phyloP scores from a whole-genome alignment of 2,329 filamentous ascomycete genomes.

The Coniochaeta prunicola region DNA sequence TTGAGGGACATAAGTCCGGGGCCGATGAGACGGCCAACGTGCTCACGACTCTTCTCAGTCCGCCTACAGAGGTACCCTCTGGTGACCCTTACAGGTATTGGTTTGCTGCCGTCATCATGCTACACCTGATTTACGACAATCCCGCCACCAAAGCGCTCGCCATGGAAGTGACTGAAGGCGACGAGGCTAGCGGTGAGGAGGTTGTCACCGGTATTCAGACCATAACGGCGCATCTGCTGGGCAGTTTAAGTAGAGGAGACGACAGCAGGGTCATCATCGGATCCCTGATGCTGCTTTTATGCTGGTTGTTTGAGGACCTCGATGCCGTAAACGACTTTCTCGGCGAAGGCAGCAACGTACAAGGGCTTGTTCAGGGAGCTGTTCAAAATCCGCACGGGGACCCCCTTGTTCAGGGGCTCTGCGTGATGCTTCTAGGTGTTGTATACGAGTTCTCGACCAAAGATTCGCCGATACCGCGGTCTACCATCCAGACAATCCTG shows the following conservation, averaged over 20 bases:
- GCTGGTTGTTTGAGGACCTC: constrained; percentile 88
- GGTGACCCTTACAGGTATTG: constrained; percentile 81
- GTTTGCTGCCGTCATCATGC: constrained; percentile 81
- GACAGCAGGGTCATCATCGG: constrained; percentile 76
- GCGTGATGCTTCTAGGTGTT: constrained; percentile 76
- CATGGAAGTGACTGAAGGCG: constrained; percentile 80
- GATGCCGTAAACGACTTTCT: constrained; percentile 91
- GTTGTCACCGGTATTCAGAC: constrained; percentile 91
- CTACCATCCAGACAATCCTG: constrained; percentile 73
- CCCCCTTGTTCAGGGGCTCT: constrained; percentile 70
- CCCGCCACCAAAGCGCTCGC: constrained; percentile 70
- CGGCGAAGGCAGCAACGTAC: constrained; percentile 85
- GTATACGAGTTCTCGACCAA: constrained; percentile 97
- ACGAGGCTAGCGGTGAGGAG: constrained; percentile 84
- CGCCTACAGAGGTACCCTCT: constrained; percentile 51
- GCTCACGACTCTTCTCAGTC: constrained; percentile 70
- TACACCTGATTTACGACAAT: constrained; percentile 80
- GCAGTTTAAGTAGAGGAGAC: constrained; percentile 65
- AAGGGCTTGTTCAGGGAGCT: constrained; percentile 71
- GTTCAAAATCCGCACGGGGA: constrained; percentile 54
- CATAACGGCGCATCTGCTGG: constrained; percentile 77
- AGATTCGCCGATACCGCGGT: constrained; percentile 82
- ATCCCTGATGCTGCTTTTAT: constrained; percentile 81
- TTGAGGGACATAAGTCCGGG: constrained; percentile 74
- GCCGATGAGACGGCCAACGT: constrained; percentile 83